Percentiles rank a stretch among this genome's conserved stretches.
Evolutionary conservation across 768 basidiomycete genomes (phyloP).

Genomic region (Leccinum barrowsii): DNA sequence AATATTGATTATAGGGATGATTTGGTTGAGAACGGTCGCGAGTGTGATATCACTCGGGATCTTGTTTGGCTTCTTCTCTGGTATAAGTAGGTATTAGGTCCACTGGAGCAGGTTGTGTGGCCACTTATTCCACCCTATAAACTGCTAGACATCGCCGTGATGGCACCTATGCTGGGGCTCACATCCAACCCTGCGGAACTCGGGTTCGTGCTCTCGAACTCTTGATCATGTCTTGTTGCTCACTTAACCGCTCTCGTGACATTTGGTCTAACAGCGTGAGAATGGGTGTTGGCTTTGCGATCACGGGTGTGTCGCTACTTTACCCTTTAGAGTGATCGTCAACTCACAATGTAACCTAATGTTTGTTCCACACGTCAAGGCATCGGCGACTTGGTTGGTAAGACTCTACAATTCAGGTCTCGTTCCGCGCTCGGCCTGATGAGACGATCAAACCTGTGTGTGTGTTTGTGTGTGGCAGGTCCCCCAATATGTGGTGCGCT

Average conservation of each 20-base stretch:
- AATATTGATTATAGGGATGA: constrained; percentile 40
- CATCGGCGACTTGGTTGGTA: constrained; percentile 21
- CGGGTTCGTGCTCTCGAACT: constrained; percentile 33
- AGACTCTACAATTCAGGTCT: neutral
- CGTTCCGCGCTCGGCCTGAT: neutral
- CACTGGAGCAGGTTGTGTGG: too few relatives aligned
- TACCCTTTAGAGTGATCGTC: too few relatives aligned
- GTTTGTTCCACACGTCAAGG: constrained; percentile 6
- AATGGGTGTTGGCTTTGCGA: constrained; percentile 47
- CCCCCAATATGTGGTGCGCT: constrained; percentile 57
- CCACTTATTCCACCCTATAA: too few relatives aligned
- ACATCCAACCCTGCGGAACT: constrained; percentile 48
- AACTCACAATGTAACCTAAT: neutral
- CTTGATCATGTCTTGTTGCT: neutral
- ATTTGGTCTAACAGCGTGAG: constrained; percentile 22
- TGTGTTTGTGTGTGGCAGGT: constrained; percentile 34
- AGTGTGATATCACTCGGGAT: constrained; percentile 41
- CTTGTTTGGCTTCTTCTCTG: constrained; percentile 49
- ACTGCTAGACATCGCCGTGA: constrained; percentile 33
- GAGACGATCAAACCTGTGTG: constrained; percentile 7
- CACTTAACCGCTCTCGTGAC: neutral
- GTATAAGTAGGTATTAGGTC: constrained; percentile 32
- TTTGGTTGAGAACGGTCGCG: constrained; percentile 35
- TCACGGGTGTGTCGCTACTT: constrained; percentile 31
- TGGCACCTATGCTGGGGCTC: constrained; percentile 44